Evolutionary conservation across 2,329 filamentous ascomycete genomes (phyloP).

Genomic region (Acrodontium crateriforme): DNA sequence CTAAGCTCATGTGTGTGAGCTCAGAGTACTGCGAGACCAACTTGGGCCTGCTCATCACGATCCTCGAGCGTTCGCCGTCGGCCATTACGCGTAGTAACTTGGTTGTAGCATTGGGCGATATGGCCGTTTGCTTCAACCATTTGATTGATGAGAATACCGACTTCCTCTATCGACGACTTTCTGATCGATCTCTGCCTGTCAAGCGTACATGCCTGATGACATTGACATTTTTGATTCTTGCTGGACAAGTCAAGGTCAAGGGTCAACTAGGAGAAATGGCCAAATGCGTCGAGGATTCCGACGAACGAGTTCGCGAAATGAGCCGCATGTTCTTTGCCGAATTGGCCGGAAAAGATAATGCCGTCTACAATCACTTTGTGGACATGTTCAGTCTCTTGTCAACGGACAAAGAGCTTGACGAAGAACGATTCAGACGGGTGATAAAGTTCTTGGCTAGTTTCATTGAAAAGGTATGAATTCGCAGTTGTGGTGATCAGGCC

Average conservation of each 20-base stretch:
- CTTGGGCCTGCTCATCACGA: conserved; percentile 85
- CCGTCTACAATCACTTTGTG: conserved; percentile 98
- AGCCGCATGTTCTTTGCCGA: conserved; percentile 98
- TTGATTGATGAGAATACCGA: conserved; percentile 98
- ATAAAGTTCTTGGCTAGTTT: conserved; percentile 90
- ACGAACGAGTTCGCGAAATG: conserved; percentile 84
- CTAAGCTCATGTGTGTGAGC: conserved; percentile 97
- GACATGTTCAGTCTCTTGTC: conserved; percentile 95
- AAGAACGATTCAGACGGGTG: conserved; percentile 74
- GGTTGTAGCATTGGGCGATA: conserved; percentile 91
- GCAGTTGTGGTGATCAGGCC: background rate
- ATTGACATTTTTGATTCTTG: conserved; percentile 88
- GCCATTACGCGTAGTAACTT: conserved; percentile 90
- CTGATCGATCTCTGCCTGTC: conserved; percentile 75
- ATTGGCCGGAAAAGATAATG: conserved; percentile 94
- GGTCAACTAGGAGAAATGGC: conserved; percentile 98
- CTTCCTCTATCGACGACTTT: conserved; percentile 86
- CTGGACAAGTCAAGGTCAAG: conserved; percentile 98
- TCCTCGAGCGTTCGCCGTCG: conserved; percentile 87
- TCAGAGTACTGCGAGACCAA: conserved; percentile 93
- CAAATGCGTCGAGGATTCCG: conserved; percentile 93
- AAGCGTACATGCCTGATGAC: conserved; percentile 99
- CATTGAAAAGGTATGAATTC: conserved; percentile 73
- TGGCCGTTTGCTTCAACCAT: conserved; percentile 99
- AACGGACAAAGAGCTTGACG: conserved; percentile 64